A percentile compares a stretch with the other conserved stretches of the same genome.
These are phyloP conservation scores for Candida parachauliodes DNA, from an alignment of 805 yeast species.

Conservation along the genomic window DNA sequence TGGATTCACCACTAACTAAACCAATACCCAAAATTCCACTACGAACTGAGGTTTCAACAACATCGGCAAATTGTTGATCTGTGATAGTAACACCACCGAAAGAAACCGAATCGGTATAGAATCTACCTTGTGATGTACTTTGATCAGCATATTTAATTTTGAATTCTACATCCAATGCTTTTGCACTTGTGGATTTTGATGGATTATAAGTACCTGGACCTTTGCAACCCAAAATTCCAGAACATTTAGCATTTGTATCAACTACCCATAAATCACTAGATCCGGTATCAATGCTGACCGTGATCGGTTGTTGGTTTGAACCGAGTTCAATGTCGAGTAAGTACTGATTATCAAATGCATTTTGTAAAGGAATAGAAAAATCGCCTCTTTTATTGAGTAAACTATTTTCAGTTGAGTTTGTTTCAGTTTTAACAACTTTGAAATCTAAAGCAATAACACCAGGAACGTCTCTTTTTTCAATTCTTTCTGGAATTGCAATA, in stretches of 20 bases:
- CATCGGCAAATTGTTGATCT: slow-evolving; percentile 18
- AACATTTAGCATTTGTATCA: slow-evolving; percentile 21
- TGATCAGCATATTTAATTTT: slow-evolving; percentile 11
- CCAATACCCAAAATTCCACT: slow-evolving; percentile 77
- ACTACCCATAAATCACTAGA: slow-evolving; percentile 26
- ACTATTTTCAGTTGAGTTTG: neutral
- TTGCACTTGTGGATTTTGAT: slow-evolving; percentile 5
- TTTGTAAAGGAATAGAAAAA: slow-evolving; percentile 1
- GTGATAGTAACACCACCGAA: slow-evolving; percentile 12
- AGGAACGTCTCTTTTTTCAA: slow-evolving; percentile 6
- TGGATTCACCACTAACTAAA: slow-evolving; percentile 38
- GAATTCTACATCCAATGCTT: slow-evolving; percentile 8
- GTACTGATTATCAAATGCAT: slow-evolving; percentile 2
- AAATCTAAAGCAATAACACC: slow-evolving; percentile 9
- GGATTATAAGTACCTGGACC: slow-evolving; percentile 14
- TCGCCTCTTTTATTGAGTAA: slow-evolving; percentile 2
- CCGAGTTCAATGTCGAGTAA: slow-evolving; percentile 9
- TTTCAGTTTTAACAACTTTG: slow-evolving; percentile 5
- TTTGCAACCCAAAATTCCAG: slow-evolving; percentile 14
- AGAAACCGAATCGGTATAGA: slow-evolving; percentile 14
- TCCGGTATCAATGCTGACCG: slow-evolving; percentile 22
- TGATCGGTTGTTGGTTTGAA: slow-evolving; percentile 15
- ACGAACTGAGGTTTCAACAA: slow-evolving; percentile 48
- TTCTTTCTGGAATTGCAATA: slow-evolving; percentile 6
- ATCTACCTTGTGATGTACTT: slow-evolving; percentile 13